phyloP scores from a whole-genome alignment of 2,329 filamentous ascomycete genomes.

The Fusarium pseudonygamai region DNA sequence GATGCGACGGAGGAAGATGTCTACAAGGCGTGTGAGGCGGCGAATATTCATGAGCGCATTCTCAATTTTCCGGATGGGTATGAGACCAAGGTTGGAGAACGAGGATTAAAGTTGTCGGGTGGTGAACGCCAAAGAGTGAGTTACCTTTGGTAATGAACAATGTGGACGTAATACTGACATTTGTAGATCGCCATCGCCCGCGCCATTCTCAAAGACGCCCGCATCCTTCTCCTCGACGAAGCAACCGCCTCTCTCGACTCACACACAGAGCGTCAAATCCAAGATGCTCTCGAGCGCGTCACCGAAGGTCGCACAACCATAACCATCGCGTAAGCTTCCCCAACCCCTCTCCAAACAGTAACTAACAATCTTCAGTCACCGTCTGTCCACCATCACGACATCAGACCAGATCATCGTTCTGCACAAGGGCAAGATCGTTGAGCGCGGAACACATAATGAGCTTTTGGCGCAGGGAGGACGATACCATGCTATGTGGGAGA shows the following conservation, averaged over 20 bases:
- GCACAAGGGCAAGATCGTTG: slow-evolving; percentile 59
- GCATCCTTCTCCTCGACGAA: slow-evolving; percentile 76
- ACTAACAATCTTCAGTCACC: slow-evolving; percentile 52
- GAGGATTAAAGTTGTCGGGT: slow-evolving; percentile 65
- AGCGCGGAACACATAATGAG: slow-evolving; percentile 60
- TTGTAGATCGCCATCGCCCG: slow-evolving; percentile 65
- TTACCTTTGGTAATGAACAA: not conserved
- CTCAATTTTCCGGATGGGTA: slow-evolving; percentile 63
- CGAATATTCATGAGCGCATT: slow-evolving; percentile 65
- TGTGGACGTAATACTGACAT: not conserved
- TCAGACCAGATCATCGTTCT: slow-evolving; percentile 66
- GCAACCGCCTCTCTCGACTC: slow-evolving; percentile 76
- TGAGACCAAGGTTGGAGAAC: slow-evolving; percentile 62
- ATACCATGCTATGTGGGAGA: slow-evolving; percentile 64
- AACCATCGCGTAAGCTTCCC: slow-evolving; percentile 55
- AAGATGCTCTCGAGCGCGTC: slow-evolving; percentile 60
- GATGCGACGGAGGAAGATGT: slow-evolving; percentile 60
- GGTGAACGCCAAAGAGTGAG: slow-evolving; percentile 67
- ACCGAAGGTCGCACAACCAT: slow-evolving; percentile 61
- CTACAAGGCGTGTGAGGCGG: slow-evolving; percentile 60
- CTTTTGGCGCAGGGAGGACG: slow-evolving; percentile 56
- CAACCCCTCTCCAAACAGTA: not conserved
- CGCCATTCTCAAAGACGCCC: slow-evolving; percentile 74
- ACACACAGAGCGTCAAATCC: slow-evolving; percentile 67
- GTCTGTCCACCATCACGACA: slow-evolving; percentile 66